These are phyloP conservation scores for Bothriochloa decipiens DNA, from an alignment of 176 grass and related monocot genomes.

Conservation along the genomic window DNA sequence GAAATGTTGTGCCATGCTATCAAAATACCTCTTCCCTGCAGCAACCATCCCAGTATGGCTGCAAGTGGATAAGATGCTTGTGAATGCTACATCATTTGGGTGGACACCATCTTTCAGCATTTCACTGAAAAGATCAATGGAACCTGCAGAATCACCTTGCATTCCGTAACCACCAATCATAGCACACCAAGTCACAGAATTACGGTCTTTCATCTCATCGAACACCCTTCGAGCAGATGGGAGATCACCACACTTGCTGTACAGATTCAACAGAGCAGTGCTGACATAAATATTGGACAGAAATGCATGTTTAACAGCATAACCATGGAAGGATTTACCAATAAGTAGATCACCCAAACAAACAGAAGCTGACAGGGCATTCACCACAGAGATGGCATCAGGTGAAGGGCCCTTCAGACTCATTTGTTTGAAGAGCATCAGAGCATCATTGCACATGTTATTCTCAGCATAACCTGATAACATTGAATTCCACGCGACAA, in stretches of 20 bases:
- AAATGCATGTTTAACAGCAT: slow-evolving; percentile 54
- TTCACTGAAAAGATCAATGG: slow-evolving; percentile 57
- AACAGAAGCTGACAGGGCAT: slow-evolving; percentile 59
- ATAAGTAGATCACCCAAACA: slow-evolving; percentile 52
- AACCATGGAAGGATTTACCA: slow-evolving; percentile 63
- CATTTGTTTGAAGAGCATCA: slow-evolving; percentile 63
- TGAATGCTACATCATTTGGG: slow-evolving; percentile 64
- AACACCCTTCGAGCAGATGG: slow-evolving; percentile 56
- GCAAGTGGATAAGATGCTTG: slow-evolving; percentile 70
- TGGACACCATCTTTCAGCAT: slow-evolving; percentile 70
- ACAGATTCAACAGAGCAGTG: slow-evolving; percentile 71
- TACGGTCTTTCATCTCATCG: slow-evolving; percentile 55
- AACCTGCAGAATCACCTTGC: slow-evolving; percentile 64
- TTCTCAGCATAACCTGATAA: slow-evolving; percentile 62
- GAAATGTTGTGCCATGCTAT: slow-evolving; percentile 54
- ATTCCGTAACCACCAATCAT: slow-evolving; percentile 74
- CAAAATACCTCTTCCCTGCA: slow-evolving; percentile 56
- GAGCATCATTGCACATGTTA: slow-evolving; percentile 51
- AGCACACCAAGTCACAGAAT: slow-evolving; percentile 73
- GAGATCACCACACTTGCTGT: slow-evolving; percentile 68
- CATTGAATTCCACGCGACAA: slow-evolving; percentile 73
- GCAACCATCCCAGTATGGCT: slow-evolving; percentile 75
- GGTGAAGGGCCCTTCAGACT: slow-evolving; percentile 42
- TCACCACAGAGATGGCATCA: slow-evolving; percentile 67
- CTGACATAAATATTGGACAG: slow-evolving; percentile 58